A percentile compares a stretch with the other conserved stretches of the same genome.
These are phyloP conservation scores for Trebouxia sp. DNA, from an alignment of 139 green algal genomes.

Conservation along the genomic window DNA sequence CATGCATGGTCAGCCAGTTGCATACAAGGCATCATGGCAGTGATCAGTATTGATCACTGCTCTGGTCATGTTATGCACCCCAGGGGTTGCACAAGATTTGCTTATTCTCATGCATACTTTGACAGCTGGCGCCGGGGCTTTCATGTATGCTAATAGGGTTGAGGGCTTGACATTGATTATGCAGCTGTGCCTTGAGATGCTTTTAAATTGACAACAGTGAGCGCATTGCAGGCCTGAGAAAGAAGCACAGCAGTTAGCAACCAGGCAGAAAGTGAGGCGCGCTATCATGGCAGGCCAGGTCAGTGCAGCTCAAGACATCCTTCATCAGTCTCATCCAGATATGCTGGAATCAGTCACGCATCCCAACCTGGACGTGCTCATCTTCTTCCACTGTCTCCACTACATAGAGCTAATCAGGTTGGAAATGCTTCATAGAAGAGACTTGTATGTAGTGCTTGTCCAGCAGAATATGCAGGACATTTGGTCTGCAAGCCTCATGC, in stretches of 20 bases:
- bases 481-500: too few species aligned
- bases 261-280: slow-evolving; percentile 40
- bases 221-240: not conserved
- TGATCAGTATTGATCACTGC: not conserved
- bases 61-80: too few species aligned
- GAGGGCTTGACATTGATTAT: too few species aligned
- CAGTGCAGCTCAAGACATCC: slow-evolving; percentile 41
- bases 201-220: not conserved
- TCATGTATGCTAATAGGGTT: too few species aligned
- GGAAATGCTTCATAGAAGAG: not conserved
- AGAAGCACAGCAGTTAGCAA: slow-evolving; percentile 21
- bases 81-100: too few species aligned
- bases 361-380: slow-evolving; percentile 51
- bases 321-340: slow-evolving; percentile 25
- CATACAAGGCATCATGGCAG: not conserved
- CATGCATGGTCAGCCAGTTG: too few species aligned
- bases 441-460: too few species aligned
- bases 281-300: slow-evolving; percentile 53
- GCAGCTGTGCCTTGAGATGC: not conserved
- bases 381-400: slow-evolving; percentile 71
- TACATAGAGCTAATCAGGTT: slow-evolving; percentile 83
- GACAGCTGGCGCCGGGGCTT: too few species aligned
- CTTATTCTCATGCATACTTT: too few species aligned
- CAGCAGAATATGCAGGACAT: not conserved
- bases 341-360: slow-evolving; percentile 19